Conservation (phyloP, 257 asterid genomes). For the Gentiana macrophylla region DNA sequence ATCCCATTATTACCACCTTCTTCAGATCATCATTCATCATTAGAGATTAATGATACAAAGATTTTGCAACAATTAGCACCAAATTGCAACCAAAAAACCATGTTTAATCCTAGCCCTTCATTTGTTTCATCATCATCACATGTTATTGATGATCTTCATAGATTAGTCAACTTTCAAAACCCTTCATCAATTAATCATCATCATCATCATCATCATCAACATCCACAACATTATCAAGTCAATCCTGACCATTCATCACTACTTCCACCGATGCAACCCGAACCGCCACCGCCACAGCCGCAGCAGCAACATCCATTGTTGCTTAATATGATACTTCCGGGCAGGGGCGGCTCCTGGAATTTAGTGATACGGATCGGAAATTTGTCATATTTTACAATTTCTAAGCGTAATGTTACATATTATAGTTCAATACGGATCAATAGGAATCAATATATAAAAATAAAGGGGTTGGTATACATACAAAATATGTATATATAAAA, state of each 20-base stretch:
- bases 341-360: too few species aligned
- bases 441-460: too few species aligned
- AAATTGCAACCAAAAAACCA: conserved; percentile 5
- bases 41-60: conserved; percentile 7
- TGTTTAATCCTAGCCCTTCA: conserved; percentile 20
- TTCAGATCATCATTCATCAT: not conserved
- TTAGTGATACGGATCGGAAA: too few species aligned
- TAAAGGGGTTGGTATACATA: too few species aligned
- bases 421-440: too few species aligned
- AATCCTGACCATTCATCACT: conserved; percentile 5
- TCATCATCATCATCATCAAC: conserved; percentile 9
- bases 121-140: conserved; percentile 4
- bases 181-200: conserved; percentile 13
- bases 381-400: too few species aligned
- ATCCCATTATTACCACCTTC: too few species aligned
- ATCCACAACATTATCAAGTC: too few species aligned
- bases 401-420: too few species aligned
- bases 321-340: conserved; percentile 18
- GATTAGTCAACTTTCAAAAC: conserved; percentile 38
- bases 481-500: too few species aligned
- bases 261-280: conserved; percentile 18
- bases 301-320: conserved; percentile 1
- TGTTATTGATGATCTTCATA: conserved; percentile 60
- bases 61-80: conserved; percentile 2
- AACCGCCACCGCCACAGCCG: conserved; percentile 9